Conservation (phyloP, 106 monocot genomes). For the Dendrobium chrysotoxum region DNA sequence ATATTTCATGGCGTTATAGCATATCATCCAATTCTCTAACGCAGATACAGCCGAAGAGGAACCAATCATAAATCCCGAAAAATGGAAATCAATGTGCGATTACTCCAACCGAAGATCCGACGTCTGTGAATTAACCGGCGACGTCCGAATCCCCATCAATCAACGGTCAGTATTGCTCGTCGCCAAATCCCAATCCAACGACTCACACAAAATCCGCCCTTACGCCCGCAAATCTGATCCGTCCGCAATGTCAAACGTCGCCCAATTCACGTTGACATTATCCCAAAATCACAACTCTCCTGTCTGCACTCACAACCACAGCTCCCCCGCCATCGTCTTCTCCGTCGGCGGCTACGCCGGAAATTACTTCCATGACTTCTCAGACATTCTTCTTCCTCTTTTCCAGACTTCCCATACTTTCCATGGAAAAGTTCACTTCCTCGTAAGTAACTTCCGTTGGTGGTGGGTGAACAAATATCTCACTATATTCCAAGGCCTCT, state of each 20-base stretch:
- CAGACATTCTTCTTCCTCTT: constrained; percentile 41
- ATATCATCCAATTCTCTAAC: too few relatives aligned
- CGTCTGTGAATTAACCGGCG: constrained; percentile 33
- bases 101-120: constrained; percentile 12
- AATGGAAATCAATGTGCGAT: constrained; percentile 22
- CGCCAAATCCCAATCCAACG: constrained; percentile 15
- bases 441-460: constrained; percentile 21
- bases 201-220: constrained; percentile 46
- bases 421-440: constrained; percentile 52
- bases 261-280: constrained; percentile 10
- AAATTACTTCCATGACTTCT: constrained; percentile 60
- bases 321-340: constrained; percentile 50
- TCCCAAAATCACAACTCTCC: constrained; percentile 6
- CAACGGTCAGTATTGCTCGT: neutral
- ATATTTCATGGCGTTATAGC: too few relatives aligned
- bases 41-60: neutral
- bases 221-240: constrained; percentile 62
- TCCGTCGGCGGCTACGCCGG: constrained; percentile 36
- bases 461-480: constrained; percentile 48
- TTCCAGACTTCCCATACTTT: constrained; percentile 34
- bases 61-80: neutral
- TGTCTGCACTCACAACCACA: constrained; percentile 17
- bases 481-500: constrained; percentile 17
- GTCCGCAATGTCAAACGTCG: constrained; percentile 17
- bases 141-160: constrained; percentile 29